phyloP scores from a whole-genome alignment of 768 basidiomycete genomes.

The Suillus weaverae region DNA sequence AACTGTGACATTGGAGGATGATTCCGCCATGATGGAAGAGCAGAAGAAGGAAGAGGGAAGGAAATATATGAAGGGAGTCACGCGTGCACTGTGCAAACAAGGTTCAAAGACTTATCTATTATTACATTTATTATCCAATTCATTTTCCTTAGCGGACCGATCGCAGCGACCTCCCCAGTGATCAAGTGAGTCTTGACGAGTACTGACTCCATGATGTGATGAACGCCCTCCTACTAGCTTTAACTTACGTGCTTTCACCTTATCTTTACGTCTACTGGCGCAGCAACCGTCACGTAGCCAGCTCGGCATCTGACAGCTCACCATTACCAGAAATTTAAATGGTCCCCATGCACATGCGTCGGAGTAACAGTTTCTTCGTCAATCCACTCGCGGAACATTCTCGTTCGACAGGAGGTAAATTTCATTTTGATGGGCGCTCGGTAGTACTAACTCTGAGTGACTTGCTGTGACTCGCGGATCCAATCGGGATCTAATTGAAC shows the following conservation, averaged over 20 bases:
- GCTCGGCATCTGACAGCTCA: neutral
- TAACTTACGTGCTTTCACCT: neutral
- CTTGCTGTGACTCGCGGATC: neutral
- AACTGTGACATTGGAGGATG: conserved; percentile 50
- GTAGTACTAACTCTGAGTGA: neutral
- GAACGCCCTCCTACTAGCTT: too few relatives aligned
- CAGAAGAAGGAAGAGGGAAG: conserved; percentile 9
- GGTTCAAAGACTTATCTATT: neutral
- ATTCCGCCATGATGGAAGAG: conserved; percentile 22
- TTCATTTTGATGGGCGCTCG: neutral
- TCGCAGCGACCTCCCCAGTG: neutral
- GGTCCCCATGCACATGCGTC: neutral
- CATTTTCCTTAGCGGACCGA: neutral
- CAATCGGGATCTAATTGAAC: conserved; percentile 2
- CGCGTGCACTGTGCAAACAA: conserved; percentile 5
- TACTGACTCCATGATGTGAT: too few relatives aligned
- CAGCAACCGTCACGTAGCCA: too few relatives aligned
- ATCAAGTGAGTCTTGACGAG: too few relatives aligned
- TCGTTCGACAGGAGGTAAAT: neutral
- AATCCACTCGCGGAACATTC: conserved; percentile 4
- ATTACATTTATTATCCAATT: conserved; percentile 1
- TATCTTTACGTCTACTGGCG: neutral
- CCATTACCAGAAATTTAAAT: neutral
- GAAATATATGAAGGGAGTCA: conserved; percentile 17
- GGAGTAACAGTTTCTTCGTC: neutral